These are phyloP conservation scores for Russula vinacea DNA, from an alignment of 768 basidiomycete genomes.

Conservation along the genomic window DNA sequence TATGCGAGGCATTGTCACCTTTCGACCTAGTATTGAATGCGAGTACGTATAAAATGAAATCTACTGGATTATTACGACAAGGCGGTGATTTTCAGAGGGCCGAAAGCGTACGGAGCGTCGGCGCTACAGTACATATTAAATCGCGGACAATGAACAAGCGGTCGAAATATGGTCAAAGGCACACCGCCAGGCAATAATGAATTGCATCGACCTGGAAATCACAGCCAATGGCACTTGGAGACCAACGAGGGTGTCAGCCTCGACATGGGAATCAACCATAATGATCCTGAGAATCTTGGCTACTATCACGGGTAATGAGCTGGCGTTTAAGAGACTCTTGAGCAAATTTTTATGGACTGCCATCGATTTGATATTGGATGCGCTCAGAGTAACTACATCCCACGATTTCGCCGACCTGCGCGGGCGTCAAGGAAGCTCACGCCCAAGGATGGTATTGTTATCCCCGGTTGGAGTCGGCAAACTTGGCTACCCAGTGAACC, in stretches of 20 bases:
- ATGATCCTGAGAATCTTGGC: conserved; percentile 12
- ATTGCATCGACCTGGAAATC: conserved; percentile 5
- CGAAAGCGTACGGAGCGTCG: neutral
- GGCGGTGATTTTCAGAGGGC: conserved; percentile 3
- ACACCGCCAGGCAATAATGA: neutral
- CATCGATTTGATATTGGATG: conserved; percentile 6
- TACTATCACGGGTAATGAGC: neutral
- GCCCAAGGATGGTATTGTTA: neutral
- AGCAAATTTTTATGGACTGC: neutral
- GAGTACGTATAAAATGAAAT: neutral
- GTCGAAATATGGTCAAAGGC: conserved; percentile 11
- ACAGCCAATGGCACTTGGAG: neutral
- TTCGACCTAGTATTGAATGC: neutral
- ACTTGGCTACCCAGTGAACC: conserved; percentile 2
- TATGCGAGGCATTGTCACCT: too few species aligned
- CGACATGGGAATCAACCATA: neutral
- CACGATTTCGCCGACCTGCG: neutral
- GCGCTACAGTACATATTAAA: neutral
- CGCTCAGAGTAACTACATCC: neutral
- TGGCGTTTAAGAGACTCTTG: neutral
- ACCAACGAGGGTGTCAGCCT: conserved; percentile 5
- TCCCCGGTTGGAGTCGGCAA: conserved; percentile 2
- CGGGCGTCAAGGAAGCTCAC: conserved; percentile 16
- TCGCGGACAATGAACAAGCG: conserved; percentile 14
- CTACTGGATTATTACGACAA: neutral